Evolutionary conservation across 1,139 yeast species (phyloP).

Genomic region (Kurtzmaniella quercitrusa): DNA sequence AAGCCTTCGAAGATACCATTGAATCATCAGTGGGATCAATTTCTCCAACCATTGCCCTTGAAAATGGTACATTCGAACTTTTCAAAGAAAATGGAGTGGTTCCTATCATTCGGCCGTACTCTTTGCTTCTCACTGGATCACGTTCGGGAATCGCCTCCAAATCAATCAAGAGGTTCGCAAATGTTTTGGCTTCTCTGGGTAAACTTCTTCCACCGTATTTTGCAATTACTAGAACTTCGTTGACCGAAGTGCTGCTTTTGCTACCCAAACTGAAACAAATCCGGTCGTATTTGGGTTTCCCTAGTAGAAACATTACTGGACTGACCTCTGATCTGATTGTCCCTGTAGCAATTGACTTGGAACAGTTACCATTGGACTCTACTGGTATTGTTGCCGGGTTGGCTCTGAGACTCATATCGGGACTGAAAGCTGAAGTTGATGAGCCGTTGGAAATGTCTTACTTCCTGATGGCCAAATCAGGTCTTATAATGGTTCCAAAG

Average conservation of each 20-base stretch:
- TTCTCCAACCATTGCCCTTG: constrained; percentile 16
- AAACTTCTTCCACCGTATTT: constrained; percentile 44
- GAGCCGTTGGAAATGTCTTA: constrained; percentile 52
- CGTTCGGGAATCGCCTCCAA: constrained; percentile 44
- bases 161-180: constrained; percentile 34
- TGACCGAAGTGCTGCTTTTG: constrained; percentile 51
- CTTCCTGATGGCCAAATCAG: constrained; percentile 59
- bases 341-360: constrained; percentile 56
- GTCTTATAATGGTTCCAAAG: constrained; percentile 55
- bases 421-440: constrained; percentile 17
- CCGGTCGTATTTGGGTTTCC: constrained; percentile 37
- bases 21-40: constrained; percentile 6
- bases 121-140: constrained; percentile 59
- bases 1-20: neutral
- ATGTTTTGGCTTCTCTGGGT: constrained; percentile 23
- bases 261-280: constrained; percentile 42
- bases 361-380: constrained; percentile 53
- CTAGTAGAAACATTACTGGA: constrained; percentile 45
- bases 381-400: constrained; percentile 70
- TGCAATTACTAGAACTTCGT: constrained; percentile 54
- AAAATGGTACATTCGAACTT: constrained; percentile 33
- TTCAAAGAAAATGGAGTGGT: constrained; percentile 37
- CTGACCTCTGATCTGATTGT: constrained; percentile 53
- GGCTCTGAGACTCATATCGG: constrained; percentile 46
- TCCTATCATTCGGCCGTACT: constrained; percentile 39